Evolutionary conservation across 139 green algal genomes (phyloP).

Genomic region (Closterium sp.): DNA sequence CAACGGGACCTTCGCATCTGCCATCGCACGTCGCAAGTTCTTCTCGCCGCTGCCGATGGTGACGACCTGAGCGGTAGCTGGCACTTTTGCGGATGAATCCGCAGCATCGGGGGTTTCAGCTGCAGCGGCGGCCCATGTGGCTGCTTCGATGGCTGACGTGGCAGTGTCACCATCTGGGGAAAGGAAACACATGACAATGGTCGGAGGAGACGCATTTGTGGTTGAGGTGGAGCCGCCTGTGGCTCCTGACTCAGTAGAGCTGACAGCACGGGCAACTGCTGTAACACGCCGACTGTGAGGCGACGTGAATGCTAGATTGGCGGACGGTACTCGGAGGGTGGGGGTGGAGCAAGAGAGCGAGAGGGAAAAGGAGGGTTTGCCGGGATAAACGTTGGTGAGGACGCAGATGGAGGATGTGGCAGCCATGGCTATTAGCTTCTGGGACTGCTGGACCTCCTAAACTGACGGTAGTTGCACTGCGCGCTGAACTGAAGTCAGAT

Average conservation of each 20-base stretch:
- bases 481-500: no score
- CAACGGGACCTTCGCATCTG: conserved; percentile 19
- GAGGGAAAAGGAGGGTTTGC: neutral
- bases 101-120: neutral
- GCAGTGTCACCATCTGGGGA: neutral
- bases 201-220: neutral
- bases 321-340: neutral
- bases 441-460: neutral
- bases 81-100: neutral
- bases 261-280: neutral
- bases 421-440: neutral
- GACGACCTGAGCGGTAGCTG: neutral
- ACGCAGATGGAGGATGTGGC: neutral
- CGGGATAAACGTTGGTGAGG: neutral
- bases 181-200: neutral
- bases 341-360: neutral
- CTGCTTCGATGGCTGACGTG: neutral
- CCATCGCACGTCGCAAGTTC: conserved; percentile 24
- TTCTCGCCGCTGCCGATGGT: conserved; percentile 18
- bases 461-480: neutral
- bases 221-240: neutral
- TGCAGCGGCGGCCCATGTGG: neutral
- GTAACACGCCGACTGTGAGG: neutral
- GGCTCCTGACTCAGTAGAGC: neutral
- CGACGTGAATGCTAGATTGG: neutral